Conservation (phyloP, 352 stramenopile genomes). For the Globisporangium megalacanthum region DNA sequence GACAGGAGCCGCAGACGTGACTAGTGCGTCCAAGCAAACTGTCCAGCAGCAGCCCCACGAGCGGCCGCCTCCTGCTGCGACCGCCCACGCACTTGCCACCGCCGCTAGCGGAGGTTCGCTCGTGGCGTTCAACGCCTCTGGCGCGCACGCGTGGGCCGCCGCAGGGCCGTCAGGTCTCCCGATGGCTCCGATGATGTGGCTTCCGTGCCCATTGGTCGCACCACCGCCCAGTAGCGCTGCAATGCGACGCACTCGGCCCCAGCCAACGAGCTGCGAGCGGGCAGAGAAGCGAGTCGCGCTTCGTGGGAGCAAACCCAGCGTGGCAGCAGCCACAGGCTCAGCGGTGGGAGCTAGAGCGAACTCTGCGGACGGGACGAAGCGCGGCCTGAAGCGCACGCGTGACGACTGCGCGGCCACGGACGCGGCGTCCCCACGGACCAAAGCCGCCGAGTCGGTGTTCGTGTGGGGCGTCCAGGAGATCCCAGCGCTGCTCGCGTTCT, state of each 20-base stretch:
- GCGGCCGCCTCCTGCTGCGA: too few species aligned
- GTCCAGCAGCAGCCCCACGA: too few species aligned
- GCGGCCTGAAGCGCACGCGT: constrained; percentile 9
- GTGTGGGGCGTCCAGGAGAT: constrained; percentile 36
- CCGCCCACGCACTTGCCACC: too few species aligned
- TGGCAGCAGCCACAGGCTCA: too few species aligned
- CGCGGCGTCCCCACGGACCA: background rate
- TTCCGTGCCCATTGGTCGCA: constrained; percentile 29
- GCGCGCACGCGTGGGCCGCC: constrained; percentile 17
- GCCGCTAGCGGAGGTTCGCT: background rate
- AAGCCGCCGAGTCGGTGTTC: constrained; percentile 13
- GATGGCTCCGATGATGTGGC: constrained; percentile 32
- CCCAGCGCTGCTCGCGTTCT: constrained; percentile 35
- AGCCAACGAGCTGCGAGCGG: too few species aligned
- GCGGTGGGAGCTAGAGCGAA: too few species aligned
- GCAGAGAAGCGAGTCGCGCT: too few species aligned
- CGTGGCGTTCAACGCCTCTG: constrained; percentile 20
- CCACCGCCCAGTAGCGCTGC: background rate
- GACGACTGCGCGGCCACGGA: background rate
- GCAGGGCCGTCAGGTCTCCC: constrained; percentile 14
- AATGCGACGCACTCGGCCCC: background rate
- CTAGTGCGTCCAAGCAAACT: too few species aligned
- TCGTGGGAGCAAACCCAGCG: too few species aligned
- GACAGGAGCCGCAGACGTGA: background rate
- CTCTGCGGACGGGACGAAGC: background rate